phyloP scores from a whole-genome alignment of 2,329 filamentous ascomycete genomes.

The Ceratocystis variospora region DNA sequence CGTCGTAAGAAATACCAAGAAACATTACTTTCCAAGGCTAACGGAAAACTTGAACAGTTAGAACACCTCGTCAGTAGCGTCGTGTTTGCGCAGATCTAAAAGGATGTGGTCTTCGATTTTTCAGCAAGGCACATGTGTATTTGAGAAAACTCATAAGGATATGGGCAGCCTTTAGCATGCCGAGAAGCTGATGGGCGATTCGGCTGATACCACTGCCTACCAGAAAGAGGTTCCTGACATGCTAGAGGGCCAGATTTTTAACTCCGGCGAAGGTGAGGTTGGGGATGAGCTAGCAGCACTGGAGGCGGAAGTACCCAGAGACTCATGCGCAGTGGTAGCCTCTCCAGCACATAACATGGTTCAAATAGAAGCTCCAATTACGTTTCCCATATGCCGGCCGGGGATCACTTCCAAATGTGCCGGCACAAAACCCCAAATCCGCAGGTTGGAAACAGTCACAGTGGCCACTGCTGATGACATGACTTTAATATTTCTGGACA shows the following conservation, averaged over 20 bases:
- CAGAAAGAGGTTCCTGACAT: conserved; percentile 93
- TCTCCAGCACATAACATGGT: neutral
- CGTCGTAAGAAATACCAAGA: conserved; percentile 96
- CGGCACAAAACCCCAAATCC: neutral
- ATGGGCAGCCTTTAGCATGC: conserved; percentile 92
- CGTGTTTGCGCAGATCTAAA: conserved; percentile 93
- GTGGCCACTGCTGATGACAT: neutral
- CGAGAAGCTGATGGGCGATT: conserved; percentile 89
- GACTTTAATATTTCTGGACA: too few relatives aligned
- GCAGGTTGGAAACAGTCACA: neutral
- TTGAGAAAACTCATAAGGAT: conserved; percentile 83
- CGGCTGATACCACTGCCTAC: conserved; percentile 78
- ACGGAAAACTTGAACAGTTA: conserved; percentile 83
- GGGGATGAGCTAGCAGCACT: conserved; percentile 85
- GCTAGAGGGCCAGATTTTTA: conserved; percentile 75
- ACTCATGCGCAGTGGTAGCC: neutral
- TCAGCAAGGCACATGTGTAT: conserved; percentile 77
- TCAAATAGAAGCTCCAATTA: neutral
- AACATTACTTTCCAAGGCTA: conserved; percentile 73
- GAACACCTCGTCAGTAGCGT: conserved; percentile 79
- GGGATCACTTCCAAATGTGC: neutral
- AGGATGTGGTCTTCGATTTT: conserved; percentile 85
- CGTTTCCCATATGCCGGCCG: conserved; percentile 9
- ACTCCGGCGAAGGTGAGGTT: conserved; percentile 93
- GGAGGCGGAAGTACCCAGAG: conserved; percentile 34